Conservation (phyloP, 371 early-diverging fungal genomes). For the Zopfochytrium polystomum region DNA sequence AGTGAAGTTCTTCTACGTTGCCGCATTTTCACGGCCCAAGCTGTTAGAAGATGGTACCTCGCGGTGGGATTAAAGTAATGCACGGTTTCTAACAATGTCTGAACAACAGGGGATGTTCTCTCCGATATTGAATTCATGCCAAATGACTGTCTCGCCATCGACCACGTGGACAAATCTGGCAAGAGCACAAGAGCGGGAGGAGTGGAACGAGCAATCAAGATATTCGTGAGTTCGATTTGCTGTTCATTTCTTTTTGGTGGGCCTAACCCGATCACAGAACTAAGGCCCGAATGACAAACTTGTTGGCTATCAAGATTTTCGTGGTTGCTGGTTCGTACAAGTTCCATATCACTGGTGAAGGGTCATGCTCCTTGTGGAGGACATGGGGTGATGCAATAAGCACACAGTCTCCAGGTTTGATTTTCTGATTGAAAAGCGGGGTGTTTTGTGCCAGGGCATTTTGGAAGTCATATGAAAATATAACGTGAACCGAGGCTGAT, state of each 20-base stretch:
- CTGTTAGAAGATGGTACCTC: constrained; percentile 38
- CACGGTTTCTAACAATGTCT: not conserved
- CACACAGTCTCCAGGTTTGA: no score
- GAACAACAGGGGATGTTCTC: constrained; percentile 51
- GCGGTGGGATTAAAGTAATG: not conserved
- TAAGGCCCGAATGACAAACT: no score
- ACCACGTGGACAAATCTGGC: constrained; percentile 72
- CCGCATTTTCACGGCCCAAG: constrained; percentile 6
- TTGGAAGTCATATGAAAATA: no score
- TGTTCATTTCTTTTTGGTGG: not conserved
- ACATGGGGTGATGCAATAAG: no score
- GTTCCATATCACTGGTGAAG: no score
- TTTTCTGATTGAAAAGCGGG: no score
- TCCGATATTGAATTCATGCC: constrained; percentile 43
- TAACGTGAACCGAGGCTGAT: no score
- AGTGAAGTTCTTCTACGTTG: constrained; percentile 49
- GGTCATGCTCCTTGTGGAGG: no score
- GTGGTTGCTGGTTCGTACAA: no score
- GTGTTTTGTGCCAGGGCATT: no score
- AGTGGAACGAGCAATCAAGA: constrained; percentile 47
- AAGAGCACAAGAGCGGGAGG: constrained; percentile 41
- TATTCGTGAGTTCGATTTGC: constrained; percentile 27
- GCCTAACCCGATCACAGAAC: not conserved
- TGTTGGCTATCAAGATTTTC: no score
- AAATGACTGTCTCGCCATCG: constrained; percentile 65